These are phyloP conservation scores for Phialocephala subalpina DNA, from an alignment of 2,329 filamentous ascomycete species.

Conservation along the genomic window DNA sequence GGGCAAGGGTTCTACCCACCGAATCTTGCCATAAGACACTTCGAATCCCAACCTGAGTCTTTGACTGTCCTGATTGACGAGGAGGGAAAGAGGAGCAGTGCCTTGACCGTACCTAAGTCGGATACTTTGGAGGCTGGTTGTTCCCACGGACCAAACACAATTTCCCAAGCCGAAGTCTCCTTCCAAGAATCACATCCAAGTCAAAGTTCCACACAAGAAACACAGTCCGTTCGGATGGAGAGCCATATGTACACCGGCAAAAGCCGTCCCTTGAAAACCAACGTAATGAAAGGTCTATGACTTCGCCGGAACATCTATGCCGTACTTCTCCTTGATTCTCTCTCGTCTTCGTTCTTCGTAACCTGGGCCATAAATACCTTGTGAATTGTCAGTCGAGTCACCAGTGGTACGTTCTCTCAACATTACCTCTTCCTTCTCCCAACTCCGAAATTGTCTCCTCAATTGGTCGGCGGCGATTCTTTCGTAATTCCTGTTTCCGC, in stretches of 20 bases:
- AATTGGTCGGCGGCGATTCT: constrained; percentile 66
- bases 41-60: background rate
- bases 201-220: background rate
- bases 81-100: background rate
- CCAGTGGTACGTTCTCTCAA: background rate
- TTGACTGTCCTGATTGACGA: background rate
- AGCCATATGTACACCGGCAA: constrained; percentile 36
- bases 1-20: no score
- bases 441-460: constrained; percentile 72
- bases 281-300: constrained; percentile 36
- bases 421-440: constrained; percentile 74
- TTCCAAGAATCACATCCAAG: background rate
- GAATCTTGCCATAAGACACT: background rate
- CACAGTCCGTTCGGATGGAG: constrained; percentile 5
- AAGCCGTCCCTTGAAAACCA: constrained; percentile 14
- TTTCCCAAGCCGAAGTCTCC: background rate
- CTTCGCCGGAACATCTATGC: constrained; percentile 64
- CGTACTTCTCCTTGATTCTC: constrained; percentile 74
- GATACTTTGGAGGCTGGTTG: background rate
- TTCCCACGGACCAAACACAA: background rate
- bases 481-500: constrained; percentile 67
- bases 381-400: constrained; percentile 21
- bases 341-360: constrained; percentile 74
- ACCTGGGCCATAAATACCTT: constrained; percentile 72
- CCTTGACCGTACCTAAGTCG: background rate